Evolutionary conservation across 441 rosid genomes (phyloP), one percentile per base, ranked within the genome.

Genomic region (Flueggea neowawraea): DNA sequence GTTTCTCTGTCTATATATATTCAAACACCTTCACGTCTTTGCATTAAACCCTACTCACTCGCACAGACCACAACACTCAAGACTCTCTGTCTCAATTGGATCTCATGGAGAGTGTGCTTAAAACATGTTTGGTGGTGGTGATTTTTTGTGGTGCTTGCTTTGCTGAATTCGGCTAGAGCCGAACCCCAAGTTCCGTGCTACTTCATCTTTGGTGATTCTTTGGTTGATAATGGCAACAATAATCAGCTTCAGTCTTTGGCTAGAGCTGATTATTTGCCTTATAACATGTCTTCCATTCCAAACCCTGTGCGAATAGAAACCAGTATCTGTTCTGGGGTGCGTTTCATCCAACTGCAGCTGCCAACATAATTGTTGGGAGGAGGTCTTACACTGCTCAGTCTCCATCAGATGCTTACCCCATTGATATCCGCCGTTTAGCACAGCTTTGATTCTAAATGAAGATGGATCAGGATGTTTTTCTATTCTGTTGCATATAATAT

Each of bases 301-400:
- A 73, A 78, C 78, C 32, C 96, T 91, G 97, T 74, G 66, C 33
- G 44, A 83, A 87, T 54, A 76, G 97, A 60, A 70, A 57, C 6
- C 81, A 85, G 55, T 81, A 84, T 56, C 58, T 85, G 77, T 91
- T 91, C 67, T 89, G 97, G 96, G 98, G 90, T 39, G 89, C 96
- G 1, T 93, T 82, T 65, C 97, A 93, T 66, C 98, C 97, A 7
- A 48, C 88, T 5, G 98, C 88, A 67, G 80, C 82, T 8, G 95
- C 92, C 0, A 93, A 93, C 66, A 54, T 62, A 4, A 10, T 86
- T 16, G 70, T 93, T 15, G 98, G 84, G 4, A 73, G 75, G 65
- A 79, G 95, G 65, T 86, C 98, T 14, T 93, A 83, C 79, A 75
- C 73, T 9, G 95, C 94, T 0, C 74, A 83, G 73, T 78, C 90